Base-by-base conservation (phyloP, 2,329 filamentous ascomycete genomes). In the Daldinia sp. region DNA sequence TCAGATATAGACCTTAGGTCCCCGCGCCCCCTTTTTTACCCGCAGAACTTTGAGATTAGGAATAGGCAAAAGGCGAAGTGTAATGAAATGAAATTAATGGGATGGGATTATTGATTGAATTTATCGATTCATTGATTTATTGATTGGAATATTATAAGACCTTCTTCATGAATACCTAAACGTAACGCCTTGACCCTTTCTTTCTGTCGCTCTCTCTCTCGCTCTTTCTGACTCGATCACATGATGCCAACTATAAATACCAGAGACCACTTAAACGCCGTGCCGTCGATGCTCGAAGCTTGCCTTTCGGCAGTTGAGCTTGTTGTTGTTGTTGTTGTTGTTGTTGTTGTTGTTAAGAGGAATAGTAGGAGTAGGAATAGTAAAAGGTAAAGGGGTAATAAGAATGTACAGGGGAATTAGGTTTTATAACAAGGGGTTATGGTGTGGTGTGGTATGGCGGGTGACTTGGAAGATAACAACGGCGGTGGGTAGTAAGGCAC, bases 201-300 rank as follows among this genome's bases (percentile, higher is more conserved):
- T 61, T 19, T 11, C 56, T 52, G 3, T 7, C 29, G 29, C 11
- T 7, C n/a, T n/a, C n/a, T 35, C 34, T 35, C 50, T 61, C 7
- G 19, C n/a, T 51, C 52, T 61, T 39, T 23, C 58, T 51, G 8
- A 32, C 45, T 61, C 19, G 13, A 48, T 51, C 48, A 39, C 64
- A 67, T 64, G 25, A 67, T 67, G 45, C 45, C 27, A 48, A 48
- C 15, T 30, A 48, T 29, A 32, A 48, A 48, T 62, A 61, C 51
- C 58, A 64, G 68, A 67, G 59, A 64, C 65, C 70, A 69, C 50
- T 32, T 66, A 58, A 74, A 73, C 71, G 71, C 72, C 71, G 68
- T 70, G 67, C 67, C 70, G 57, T 67, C 68, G 65, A 72, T 70
- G 66, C 71, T 69, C 63, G 58, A 64, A n/a, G n/a, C n/a, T n/a